Percentiles rank a stretch among this genome's conserved stretches.
Conservation (phyloP, 305 asterid species). For the Solanum aculeatissimum region DNA sequence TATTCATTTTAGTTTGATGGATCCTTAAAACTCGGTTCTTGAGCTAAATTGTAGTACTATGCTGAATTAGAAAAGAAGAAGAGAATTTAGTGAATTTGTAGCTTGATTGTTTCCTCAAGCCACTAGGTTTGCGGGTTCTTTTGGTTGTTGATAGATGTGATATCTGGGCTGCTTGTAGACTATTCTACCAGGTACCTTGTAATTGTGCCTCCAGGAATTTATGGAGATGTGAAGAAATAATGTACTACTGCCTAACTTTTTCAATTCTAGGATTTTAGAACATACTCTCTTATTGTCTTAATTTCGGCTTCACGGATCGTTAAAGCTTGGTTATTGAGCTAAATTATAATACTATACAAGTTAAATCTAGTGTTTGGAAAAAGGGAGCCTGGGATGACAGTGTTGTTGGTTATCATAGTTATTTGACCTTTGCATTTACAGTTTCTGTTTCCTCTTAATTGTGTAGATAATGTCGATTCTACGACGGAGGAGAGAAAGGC, state of each 20-base stretch:
- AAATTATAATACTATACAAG: neutral
- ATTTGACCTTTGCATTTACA: neutral
- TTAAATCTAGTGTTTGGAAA: neutral
- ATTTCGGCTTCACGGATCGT: neutral
- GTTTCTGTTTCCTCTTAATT: neutral
- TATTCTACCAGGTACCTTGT: neutral
- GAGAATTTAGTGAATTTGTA: neutral
- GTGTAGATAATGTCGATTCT: constrained; percentile 44
- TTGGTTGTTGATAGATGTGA: neutral
- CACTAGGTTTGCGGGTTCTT: neutral
- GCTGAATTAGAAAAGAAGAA: neutral
- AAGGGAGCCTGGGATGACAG: neutral
- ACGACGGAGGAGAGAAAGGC: constrained; percentile 53
- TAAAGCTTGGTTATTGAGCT: neutral
- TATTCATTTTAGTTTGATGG: neutral
- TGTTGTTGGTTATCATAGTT: neutral
- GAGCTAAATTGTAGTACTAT: neutral
- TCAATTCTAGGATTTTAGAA: neutral
- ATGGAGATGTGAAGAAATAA: neutral
- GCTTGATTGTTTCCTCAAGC: neutral
- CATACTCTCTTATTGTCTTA: neutral
- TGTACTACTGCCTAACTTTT: neutral
- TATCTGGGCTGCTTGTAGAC: neutral
- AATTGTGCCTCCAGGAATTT: neutral
- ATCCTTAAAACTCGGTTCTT: neutral